These are phyloP conservation scores for Penicillium sp. DNA, from an alignment of 2,329 filamentous ascomycete species.

Conservation along the genomic window DNA sequence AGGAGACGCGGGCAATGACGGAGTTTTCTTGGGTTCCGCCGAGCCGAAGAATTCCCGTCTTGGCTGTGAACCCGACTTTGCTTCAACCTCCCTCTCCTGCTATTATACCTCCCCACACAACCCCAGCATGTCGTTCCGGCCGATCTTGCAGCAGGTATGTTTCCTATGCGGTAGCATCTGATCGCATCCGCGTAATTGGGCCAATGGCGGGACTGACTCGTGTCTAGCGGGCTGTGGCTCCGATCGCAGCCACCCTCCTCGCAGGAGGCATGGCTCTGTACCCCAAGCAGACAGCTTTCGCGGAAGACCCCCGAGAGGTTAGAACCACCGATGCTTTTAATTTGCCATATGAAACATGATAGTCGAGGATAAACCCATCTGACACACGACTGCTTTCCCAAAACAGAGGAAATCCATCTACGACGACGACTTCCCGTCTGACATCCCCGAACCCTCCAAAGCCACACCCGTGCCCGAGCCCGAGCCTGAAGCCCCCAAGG, in stretches of 20 bases:
- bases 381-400: conserved; percentile 16
- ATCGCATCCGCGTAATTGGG: conserved; percentile 11
- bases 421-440: conserved; percentile 41
- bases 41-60: conserved; percentile 30
- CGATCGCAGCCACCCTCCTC: conserved; percentile 42
- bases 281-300: conserved; percentile 43
- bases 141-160: conserved; percentile 43
- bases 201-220: conserved; percentile 26
- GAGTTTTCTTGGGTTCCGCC: conserved; percentile 27
- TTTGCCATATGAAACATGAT: neutral
- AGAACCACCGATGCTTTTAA: conserved; percentile 1
- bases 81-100: conserved; percentile 23
- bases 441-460: conserved; percentile 29
- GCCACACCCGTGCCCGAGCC: conserved; percentile 14
- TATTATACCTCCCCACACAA: conserved; percentile 21
- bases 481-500: conserved; percentile 13
- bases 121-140: conserved; percentile 42
- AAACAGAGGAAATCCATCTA: conserved; percentile 46
- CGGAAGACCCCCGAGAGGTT: conserved; percentile 42
- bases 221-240: conserved; percentile 39
- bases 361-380: conserved; percentile 2
- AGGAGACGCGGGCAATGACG: conserved; percentile 31
- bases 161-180: neutral
- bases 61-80: conserved; percentile 28
- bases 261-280: conserved; percentile 42